phyloP scores from a whole-genome alignment of 148 eudicot genomes.

The Heliamphora exappendiculata region DNA sequence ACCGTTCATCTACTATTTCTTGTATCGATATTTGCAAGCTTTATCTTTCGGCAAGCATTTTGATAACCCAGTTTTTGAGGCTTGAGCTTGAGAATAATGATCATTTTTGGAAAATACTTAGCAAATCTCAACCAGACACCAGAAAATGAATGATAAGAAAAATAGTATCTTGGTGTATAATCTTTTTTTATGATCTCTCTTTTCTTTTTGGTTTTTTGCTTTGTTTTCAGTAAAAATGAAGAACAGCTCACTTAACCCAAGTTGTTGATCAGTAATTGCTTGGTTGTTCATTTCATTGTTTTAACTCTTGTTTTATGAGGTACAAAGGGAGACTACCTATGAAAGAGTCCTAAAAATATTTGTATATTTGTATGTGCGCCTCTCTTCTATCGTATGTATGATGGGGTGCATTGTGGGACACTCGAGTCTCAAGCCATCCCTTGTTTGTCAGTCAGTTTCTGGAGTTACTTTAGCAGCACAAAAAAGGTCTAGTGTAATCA shows the following conservation, averaged over 20 bases:
- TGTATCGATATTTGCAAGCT: neutral
- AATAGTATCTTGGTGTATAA: neutral
- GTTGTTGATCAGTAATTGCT: neutral
- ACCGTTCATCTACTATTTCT: neutral
- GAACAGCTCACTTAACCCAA: neutral
- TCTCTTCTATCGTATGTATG: neutral
- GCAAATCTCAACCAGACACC: neutral
- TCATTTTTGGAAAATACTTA: neutral
- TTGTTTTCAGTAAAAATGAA: neutral
- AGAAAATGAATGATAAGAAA: constrained; percentile 2
- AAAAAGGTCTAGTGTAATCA: neutral
- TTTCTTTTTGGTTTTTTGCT: neutral
- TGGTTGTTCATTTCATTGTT: neutral
- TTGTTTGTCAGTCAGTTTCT: neutral
- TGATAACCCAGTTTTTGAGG: neutral
- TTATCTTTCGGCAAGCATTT: neutral
- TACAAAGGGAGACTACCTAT: neutral
- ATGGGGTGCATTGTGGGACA: neutral
- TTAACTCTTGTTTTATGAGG: neutral
- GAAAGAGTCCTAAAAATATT: neutral
- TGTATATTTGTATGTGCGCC: neutral
- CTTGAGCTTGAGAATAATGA: neutral
- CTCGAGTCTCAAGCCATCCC: neutral
- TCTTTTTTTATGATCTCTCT: neutral
- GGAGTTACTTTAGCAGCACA: neutral